Evolutionary conservation across 2,329 filamentous ascomycete species (phyloP), one percentile per base, ranked within the genome.

Genomic region (Pyrenophora tritici-repentis): DNA sequence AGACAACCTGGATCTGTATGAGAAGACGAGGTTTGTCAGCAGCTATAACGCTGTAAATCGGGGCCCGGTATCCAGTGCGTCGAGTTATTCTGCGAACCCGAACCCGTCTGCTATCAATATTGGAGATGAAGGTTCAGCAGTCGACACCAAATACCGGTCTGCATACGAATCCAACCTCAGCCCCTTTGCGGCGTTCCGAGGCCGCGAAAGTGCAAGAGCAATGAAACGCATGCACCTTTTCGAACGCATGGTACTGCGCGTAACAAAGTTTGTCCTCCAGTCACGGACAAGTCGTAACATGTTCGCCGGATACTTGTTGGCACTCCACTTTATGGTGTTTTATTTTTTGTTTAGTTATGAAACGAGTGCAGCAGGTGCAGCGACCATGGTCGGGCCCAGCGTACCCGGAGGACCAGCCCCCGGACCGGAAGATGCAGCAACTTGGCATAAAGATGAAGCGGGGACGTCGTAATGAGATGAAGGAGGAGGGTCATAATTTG

Each of bases 91-190:
- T 35, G 73, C 65, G 6, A 91, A 87, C 64, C 87, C 90, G 2
- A 95, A 92, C 68, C 86, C 90, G 0, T 88, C 89, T 0, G 85
- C 88, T 2, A 79, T 87, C 13, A 85, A 86, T 12, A 79, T 94
- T 46, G 53, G 47, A 20, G 54, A 54, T 9, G 54, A 51, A 13
- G 48, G 20, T 24, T 52, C 49, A 22, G 41, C 54, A 13, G 55
- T 61, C 12, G 91, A 96, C 73, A 52, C 39, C n/a, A 85, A 91
- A 39, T 99, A 99, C 75, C 85, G 89, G 55, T 88, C 91, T 50
- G 90, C 91, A 9, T 99, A 99, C 76, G 94, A 99, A 76, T 90
- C 89, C 35, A 96, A 94, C 67, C 88, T 99, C 41, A 96, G 91
- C 9, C 94, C 94, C 0, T 99, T 99, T 72, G 92, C 93, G 20